Conservation (phyloP, 2,329 filamentous ascomycete genomes). For the Sclerotinia spermophila region DNA sequence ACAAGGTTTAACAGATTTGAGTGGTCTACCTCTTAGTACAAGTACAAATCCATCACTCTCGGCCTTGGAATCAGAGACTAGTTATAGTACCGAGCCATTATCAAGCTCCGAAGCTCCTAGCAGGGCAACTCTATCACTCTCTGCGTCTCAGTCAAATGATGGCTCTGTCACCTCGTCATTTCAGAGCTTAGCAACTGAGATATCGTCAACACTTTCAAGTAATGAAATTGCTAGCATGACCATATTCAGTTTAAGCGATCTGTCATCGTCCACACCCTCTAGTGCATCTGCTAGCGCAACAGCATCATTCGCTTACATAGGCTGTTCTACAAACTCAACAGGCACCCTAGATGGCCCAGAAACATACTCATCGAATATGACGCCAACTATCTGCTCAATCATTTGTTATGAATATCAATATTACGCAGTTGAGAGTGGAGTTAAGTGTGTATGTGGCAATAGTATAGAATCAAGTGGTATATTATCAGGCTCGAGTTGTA, state of each 20-base stretch:
- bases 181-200: background rate
- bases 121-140: no score
- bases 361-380: slow-evolving; percentile 5
- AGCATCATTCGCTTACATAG: slow-evolving; percentile 6
- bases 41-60: background rate
- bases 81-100: background rate
- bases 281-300: background rate
- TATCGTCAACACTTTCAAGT: background rate
- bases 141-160: background rate
- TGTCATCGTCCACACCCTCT: background rate
- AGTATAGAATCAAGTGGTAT: background rate
- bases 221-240: background rate
- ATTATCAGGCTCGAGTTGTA: slow-evolving; percentile 3
- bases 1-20: background rate
- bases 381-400: background rate
- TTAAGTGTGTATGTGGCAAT: slow-evolving; percentile 16
- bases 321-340: slow-evolving; percentile 12
- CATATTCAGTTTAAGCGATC: background rate
- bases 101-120: background rate
- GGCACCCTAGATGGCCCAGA: slow-evolving; percentile 11
- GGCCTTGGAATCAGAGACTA: background rate
- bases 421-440: slow-evolving; percentile 10
- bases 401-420: slow-evolving; percentile 12
- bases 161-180: background rate
- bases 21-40: background rate